Conservation (phyloP, 1,284 basidiomycete genomes). For the Ustilago crameri region DNA sequence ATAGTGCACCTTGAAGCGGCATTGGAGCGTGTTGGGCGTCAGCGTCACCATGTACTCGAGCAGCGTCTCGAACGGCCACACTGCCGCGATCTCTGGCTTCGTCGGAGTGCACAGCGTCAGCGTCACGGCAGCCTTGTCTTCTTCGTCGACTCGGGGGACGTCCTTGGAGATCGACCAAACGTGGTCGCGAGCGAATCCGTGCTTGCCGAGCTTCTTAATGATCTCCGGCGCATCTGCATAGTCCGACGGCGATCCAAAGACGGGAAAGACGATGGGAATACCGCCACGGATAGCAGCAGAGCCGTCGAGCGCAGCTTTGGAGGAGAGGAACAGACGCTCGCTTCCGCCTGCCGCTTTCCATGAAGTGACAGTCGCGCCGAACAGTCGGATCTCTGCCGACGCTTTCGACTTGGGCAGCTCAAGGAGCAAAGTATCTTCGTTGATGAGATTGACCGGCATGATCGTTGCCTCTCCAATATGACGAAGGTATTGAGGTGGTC, state of each 20-base stretch:
- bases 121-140: conserved; percentile 42
- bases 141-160: conserved; percentile 23
- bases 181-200: conserved; percentile 56
- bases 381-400: conserved; percentile 50
- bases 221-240: conserved; percentile 42
- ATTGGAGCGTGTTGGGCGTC: conserved; percentile 46
- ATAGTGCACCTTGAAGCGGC: conserved; percentile 62
- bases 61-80: conserved; percentile 39
- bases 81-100: conserved; percentile 34
- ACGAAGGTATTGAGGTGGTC: not conserved
- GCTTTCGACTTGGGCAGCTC: conserved; percentile 46
- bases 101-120: conserved; percentile 40
- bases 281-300: conserved; percentile 56
- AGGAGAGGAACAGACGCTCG: conserved; percentile 56
- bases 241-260: conserved; percentile 54
- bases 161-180: conserved; percentile 44
- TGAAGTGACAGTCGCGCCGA: conserved; percentile 59
- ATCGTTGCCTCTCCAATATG: not conserved
- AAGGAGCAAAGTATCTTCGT: conserved; percentile 33
- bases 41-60: conserved; percentile 53
- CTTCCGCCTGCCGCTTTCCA: conserved; percentile 56
- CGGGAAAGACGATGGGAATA: conserved; percentile 61
- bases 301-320: conserved; percentile 53
- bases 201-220: conserved; percentile 47
- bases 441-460: conserved; percentile 39